phyloP scores from a whole-genome alignment of 371 early-diverging fungal species.

The Dichotomocladium elegans region DNA sequence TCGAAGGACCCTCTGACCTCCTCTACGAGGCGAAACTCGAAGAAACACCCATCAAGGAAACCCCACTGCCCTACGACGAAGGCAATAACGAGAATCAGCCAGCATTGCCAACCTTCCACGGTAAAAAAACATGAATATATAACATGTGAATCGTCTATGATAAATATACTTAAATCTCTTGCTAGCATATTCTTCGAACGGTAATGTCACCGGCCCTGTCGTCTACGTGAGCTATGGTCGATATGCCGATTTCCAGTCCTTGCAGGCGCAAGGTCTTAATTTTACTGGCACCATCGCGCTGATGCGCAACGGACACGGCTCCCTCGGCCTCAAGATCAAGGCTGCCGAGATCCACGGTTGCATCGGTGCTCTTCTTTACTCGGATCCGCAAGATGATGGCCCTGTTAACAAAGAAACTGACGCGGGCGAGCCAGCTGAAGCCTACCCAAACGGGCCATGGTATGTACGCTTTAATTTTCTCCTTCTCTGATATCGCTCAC shows the following conservation, averaged over 20 bases:
- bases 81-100: no score
- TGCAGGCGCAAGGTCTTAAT: constrained; percentile 38
- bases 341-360: constrained; percentile 58
- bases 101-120: constrained; percentile 63
- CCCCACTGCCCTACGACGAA: constrained; percentile 43
- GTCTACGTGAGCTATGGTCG: constrained; percentile 67
- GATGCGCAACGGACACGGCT: constrained; percentile 53
- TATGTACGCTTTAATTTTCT: neutral
- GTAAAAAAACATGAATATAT: constrained; percentile 1
- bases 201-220: constrained; percentile 58
- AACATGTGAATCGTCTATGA: neutral
- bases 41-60: constrained; percentile 53
- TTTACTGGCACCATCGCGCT: constrained; percentile 51
- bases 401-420: constrained; percentile 15
- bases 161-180: neutral
- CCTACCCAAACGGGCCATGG: constrained; percentile 68
- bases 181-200: constrained; percentile 50
- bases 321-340: constrained; percentile 54
- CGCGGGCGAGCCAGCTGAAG: constrained; percentile 17
- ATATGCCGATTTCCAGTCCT: constrained; percentile 46
- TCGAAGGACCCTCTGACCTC: constrained; percentile 37
- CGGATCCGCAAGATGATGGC: constrained; percentile 19
- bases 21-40: constrained; percentile 48
- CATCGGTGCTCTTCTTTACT: constrained; percentile 52
- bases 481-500: constrained; percentile 18